Conservation (phyloP, 106 monocot genomes). For the Vanilla planifolia region DNA sequence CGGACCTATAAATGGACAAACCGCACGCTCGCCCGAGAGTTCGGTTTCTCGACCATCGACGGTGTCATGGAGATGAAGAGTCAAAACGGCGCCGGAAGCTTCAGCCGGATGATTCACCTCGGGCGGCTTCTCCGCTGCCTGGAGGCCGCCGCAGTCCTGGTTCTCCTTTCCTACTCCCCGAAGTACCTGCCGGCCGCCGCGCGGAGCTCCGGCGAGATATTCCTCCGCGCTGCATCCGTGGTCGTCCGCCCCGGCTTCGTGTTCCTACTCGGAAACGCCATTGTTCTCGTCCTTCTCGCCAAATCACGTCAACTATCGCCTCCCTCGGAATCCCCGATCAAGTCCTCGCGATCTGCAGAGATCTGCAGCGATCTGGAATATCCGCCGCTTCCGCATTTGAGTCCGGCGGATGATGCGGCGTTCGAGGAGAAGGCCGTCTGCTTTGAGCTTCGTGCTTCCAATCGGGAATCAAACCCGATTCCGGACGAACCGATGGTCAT, state of each 20-base stretch:
- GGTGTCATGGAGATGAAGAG: too few species aligned
- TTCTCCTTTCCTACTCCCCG: constrained; percentile 30
- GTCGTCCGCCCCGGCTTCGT: constrained; percentile 39
- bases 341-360: neutral
- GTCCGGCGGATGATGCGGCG: constrained; percentile 13
- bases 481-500: constrained; percentile 24
- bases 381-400: constrained; percentile 2
- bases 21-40: too few species aligned
- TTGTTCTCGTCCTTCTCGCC: constrained; percentile 46
- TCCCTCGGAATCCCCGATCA: neutral
- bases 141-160: constrained; percentile 18
- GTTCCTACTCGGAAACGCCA: constrained; percentile 64
- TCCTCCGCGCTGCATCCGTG: constrained; percentile 21
- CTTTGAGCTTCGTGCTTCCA: constrained; percentile 18
- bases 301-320: constrained; percentile 16
- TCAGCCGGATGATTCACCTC: too few species aligned
- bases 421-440: constrained; percentile 51
- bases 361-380: constrained; percentile 9
- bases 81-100: too few species aligned
- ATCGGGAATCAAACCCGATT: constrained; percentile 3
- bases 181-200: constrained; percentile 22
- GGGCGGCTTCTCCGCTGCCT: constrained; percentile 15
- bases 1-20: too few species aligned
- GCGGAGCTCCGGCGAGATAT: constrained; percentile 18
- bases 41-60: too few species aligned